Evolutionary conservation across 495 filamentous ascomycete species (phyloP).

Genomic region (Penicillium maclennaniae): DNA sequence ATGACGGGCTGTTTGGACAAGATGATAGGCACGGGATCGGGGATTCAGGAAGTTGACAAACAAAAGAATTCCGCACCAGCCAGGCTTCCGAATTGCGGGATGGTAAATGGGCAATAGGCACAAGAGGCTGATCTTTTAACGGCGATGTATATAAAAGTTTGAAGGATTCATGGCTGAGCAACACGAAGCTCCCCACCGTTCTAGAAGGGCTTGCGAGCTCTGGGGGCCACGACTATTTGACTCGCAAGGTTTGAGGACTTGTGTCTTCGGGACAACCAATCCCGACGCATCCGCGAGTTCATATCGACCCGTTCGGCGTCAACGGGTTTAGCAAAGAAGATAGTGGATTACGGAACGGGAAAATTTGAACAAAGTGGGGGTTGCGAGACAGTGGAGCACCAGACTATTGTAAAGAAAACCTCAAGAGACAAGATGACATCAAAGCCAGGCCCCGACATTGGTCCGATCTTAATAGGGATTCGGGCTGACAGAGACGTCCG

Average conservation of each 20-base stretch:
- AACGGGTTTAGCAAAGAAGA: not conserved
- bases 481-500: conserved; percentile 13
- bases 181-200: conserved; percentile 1
- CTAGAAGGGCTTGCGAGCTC: conserved; percentile 7
- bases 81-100: not conserved
- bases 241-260: conserved; percentile 2
- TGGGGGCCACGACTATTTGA: not conserved
- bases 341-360: not conserved
- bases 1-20: not conserved
- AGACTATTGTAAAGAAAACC: not conserved
- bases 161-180: conserved; percentile 9
- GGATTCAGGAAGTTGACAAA: not conserved
- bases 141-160: not conserved
- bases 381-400: not conserved
- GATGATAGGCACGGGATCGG: not conserved
- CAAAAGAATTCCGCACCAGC: not conserved
- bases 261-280: conserved; percentile 3
- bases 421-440: conserved; percentile 4
- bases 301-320: not conserved
- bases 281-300: not conserved
- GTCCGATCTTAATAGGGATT: conserved; percentile 14
- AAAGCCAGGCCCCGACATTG: conserved; percentile 6
- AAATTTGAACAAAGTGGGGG: conserved; percentile 9
- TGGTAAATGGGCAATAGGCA: not conserved
- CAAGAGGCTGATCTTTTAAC: conserved; percentile 1